Evolutionary conservation across 495 filamentous ascomycete genomes (phyloP).

Genomic region (Annulohypoxylon bovei): DNA sequence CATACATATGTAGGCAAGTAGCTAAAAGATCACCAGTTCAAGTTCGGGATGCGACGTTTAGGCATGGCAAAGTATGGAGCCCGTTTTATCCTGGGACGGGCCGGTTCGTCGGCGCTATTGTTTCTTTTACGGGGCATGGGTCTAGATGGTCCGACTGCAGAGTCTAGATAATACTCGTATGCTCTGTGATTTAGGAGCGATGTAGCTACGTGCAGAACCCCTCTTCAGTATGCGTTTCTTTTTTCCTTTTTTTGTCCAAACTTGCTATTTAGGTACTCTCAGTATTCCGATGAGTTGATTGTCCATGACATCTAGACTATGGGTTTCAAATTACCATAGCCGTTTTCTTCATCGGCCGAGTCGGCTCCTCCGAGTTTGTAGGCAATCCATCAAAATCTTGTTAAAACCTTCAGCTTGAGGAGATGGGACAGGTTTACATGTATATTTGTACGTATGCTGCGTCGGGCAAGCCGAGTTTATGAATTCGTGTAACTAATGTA

Average conservation of each 20-base stretch:
- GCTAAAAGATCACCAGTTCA: not conserved
- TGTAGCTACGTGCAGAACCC: not conserved
- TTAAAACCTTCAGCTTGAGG: too few species aligned
- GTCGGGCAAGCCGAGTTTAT: not conserved
- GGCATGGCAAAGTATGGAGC: constrained; percentile 9
- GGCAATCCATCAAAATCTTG: not conserved
- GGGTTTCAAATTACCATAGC: not conserved
- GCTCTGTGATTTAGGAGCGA: not conserved
- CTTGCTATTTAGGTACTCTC: too few species aligned
- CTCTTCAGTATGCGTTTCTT: not conserved
- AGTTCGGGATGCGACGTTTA: constrained; percentile 5
- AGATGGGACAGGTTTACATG: too few species aligned
- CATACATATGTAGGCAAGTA: not conserved
- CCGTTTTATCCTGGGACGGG: constrained; percentile 16
- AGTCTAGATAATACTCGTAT: not conserved
- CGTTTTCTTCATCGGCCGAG: not conserved
- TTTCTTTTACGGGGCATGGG: not conserved
- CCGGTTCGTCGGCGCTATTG: constrained; percentile 17
- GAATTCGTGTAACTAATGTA: not conserved
- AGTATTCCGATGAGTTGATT: too few species aligned
- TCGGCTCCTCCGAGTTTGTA: constrained; percentile 1
- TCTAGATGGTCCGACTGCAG: not conserved
- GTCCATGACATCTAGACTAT: not conserved
- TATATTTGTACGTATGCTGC: too few species aligned
- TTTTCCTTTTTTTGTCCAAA: too few species aligned